Percentiles rank a stretch among this genome's conserved stretches.
Evolutionary conservation across 2,329 filamentous ascomycete genomes (phyloP).

Genomic region (Ceratocystis huliohia): DNA sequence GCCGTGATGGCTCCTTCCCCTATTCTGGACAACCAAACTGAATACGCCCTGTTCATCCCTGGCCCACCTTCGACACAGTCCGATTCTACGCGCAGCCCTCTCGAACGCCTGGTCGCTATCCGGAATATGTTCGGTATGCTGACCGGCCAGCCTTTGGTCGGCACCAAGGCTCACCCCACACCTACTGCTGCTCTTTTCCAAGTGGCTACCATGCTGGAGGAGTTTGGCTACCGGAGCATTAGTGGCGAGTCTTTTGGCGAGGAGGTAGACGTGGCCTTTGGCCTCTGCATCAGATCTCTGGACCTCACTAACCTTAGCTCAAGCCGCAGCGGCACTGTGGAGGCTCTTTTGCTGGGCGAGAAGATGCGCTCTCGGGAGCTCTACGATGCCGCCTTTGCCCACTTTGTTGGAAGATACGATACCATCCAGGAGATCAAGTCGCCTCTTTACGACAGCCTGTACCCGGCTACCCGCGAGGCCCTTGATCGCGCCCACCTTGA

Average conservation of each 20-base stretch:
- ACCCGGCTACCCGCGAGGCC: constrained; percentile 58
- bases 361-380: constrained; percentile 67
- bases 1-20: constrained; percentile 31
- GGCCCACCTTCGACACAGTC: constrained; percentile 31
- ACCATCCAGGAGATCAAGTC: constrained; percentile 54
- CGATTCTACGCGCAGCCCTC: neutral
- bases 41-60: constrained; percentile 44
- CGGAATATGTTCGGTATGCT: constrained; percentile 56
- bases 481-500: constrained; percentile 74
- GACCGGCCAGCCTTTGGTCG: constrained; percentile 50
- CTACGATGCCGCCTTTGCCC: constrained; percentile 84
- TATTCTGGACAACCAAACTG: constrained; percentile 30
- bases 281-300: constrained; percentile 65
- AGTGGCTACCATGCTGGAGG: constrained; percentile 40
- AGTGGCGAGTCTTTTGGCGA: constrained; percentile 49
- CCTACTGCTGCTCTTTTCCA: constrained; percentile 43
- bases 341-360: constrained; percentile 81
- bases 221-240: constrained; percentile 45
- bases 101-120: constrained; percentile 43
- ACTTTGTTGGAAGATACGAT: constrained; percentile 77
- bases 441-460: constrained; percentile 58
- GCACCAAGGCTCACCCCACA: constrained; percentile 39
- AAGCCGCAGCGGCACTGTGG: constrained; percentile 78
- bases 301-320: constrained; percentile 64
- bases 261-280: constrained; percentile 51